These are phyloP conservation scores for Coemansia sp. DNA, from an alignment of 192 early-diverging fungal genomes.

Conservation along the genomic window DNA sequence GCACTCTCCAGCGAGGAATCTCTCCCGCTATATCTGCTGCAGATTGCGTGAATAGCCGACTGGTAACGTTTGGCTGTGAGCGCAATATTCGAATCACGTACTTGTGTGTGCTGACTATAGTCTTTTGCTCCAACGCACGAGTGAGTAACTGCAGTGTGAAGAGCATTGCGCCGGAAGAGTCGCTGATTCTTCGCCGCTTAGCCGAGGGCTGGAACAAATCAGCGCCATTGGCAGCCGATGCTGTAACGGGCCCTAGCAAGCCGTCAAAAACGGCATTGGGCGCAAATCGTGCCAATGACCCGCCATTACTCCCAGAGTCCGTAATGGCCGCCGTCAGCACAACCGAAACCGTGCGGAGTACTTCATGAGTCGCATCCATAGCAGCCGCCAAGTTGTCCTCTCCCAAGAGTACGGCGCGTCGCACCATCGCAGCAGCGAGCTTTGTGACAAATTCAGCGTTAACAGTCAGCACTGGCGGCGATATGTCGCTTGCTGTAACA, in stretches of 20 bases:
- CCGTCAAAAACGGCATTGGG: slow-evolving; percentile 17
- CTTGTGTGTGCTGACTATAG: background rate
- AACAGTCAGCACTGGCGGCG: background rate
- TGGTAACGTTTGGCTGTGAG: background rate
- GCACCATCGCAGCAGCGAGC: slow-evolving; percentile 13
- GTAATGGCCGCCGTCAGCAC: background rate
- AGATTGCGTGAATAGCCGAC: background rate
- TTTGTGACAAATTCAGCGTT: slow-evolving; percentile 20
- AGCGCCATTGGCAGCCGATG: background rate
- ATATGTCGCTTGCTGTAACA: background rate
- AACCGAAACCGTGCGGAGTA: background rate
- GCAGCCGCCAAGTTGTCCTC: background rate
- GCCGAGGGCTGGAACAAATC: background rate
- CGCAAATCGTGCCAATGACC: slow-evolving; percentile 10
- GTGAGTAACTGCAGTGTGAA: slow-evolving; percentile 10
- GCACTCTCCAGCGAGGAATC: background rate
- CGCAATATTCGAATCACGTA: slow-evolving; percentile 28
- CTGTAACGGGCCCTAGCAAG: background rate
- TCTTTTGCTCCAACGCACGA: background rate
- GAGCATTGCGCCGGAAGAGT: background rate
- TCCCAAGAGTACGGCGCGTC: background rate
- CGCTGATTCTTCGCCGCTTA: background rate
- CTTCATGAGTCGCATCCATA: background rate
- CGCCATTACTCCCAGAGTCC: background rate
- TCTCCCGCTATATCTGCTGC: background rate